phyloP scores from a whole-genome alignment of 306 rosid species.

The Lupinus albus region DNA sequence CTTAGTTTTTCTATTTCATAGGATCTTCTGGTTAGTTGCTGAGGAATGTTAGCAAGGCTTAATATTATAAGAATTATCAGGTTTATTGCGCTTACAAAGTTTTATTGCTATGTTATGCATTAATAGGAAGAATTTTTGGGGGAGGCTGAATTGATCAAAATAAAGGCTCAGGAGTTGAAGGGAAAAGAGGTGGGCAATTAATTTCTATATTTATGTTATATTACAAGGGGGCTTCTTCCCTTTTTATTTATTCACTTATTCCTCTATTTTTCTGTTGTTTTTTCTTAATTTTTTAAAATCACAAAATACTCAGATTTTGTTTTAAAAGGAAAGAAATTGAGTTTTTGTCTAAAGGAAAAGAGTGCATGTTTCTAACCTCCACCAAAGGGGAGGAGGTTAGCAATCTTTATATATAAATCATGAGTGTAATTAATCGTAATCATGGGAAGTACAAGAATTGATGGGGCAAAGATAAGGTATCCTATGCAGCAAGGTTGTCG shows the following conservation, averaged over 20 bases:
- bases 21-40: neutral
- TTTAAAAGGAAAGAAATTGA: constrained; percentile 1
- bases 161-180: constrained; percentile 94
- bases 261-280: too few species aligned
- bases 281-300: neutral
- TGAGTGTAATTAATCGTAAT: neutral
- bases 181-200: constrained; percentile 81
- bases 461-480: neutral
- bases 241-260: constrained; percentile 8
- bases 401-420: neutral
- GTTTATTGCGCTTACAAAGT: constrained; percentile 18
- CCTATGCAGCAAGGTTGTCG: neutral
- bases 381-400: constrained; percentile 23
- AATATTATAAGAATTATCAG: constrained; percentile 20
- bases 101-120: constrained; percentile 29
- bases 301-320: constrained; percentile 5
- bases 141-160: constrained; percentile 96
- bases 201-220: constrained; percentile 8
- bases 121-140: constrained; percentile 92
- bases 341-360: constrained; percentile 10
- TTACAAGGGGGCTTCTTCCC: neutral
- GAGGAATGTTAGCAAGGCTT: neutral
- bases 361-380: neutral
- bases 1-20: constrained; percentile 5
- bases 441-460: neutral